Evolutionary conservation across 495 filamentous ascomycete species (phyloP).

Genomic region (Neurospora sublineolata): DNA sequence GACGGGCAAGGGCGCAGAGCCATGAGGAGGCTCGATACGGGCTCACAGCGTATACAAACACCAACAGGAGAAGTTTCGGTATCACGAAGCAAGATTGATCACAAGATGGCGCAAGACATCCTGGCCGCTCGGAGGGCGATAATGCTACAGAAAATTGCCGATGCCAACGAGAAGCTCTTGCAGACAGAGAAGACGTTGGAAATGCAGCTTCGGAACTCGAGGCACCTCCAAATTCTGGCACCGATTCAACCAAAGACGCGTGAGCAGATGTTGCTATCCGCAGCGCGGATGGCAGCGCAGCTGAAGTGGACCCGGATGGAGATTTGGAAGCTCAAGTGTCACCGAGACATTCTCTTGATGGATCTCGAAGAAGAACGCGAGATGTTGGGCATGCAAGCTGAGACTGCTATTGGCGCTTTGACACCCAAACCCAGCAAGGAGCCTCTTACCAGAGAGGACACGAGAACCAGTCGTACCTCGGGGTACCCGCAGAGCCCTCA

Average conservation of each 20-base stretch:
- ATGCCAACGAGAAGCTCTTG: conserved; percentile 71
- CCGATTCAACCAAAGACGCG: conserved; percentile 79
- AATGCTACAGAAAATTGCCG: conserved; percentile 70
- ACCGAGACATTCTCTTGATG: conserved; percentile 73
- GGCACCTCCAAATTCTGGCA: conserved; percentile 79
- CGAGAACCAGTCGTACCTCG: conserved; percentile 14
- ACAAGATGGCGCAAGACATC: conserved; percentile 73
- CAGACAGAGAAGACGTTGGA: conserved; percentile 68
- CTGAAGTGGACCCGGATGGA: conserved; percentile 88
- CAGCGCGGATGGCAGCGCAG: conserved; percentile 75
- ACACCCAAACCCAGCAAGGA: conserved; percentile 10
- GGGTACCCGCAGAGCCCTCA: conserved; percentile 19
- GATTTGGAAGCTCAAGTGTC: conserved; percentile 84
- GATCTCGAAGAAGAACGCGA: conserved; percentile 71
- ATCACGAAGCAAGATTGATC: conserved; percentile 57
- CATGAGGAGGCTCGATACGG: conserved; percentile 52
- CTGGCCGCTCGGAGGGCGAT: conserved; percentile 66
- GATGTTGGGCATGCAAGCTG: conserved; percentile 21
- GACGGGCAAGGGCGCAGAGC: conserved; percentile 71
- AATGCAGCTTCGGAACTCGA: conserved; percentile 74
- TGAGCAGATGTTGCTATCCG: conserved; percentile 74
- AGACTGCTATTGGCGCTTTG: conserved; percentile 9
- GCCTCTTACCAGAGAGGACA: conserved; percentile 16
- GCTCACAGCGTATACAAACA: conserved; percentile 50
- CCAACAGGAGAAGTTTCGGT: conserved; percentile 60